Conservation (phyloP, 2,329 filamentous ascomycete genomes). For the Sclerotinia nivalis region DNA sequence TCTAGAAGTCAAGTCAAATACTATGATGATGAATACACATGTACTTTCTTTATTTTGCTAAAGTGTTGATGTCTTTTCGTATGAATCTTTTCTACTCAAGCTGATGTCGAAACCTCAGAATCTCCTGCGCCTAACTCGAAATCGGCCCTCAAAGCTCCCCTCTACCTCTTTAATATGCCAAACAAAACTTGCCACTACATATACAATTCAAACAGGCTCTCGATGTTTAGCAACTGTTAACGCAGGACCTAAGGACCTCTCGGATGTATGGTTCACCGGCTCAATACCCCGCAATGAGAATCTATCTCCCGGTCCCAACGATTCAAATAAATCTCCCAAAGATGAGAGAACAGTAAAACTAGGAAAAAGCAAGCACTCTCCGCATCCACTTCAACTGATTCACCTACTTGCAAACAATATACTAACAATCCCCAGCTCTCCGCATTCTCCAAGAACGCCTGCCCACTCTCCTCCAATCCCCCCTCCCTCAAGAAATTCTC, state of each 20-base stretch:
- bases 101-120: conserved; percentile 40
- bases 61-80: conserved; percentile 32
- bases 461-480: conserved; percentile 66
- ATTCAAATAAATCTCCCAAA: conserved; percentile 38
- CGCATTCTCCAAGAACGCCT: conserved; percentile 65
- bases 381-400: background rate
- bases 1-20: background rate
- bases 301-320: conserved; percentile 15
- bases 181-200: conserved; percentile 8
- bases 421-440: conserved; percentile 50
- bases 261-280: conserved; percentile 50
- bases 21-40: background rate
- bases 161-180: conserved; percentile 16
- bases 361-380: conserved; percentile 38
- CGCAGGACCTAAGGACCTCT: conserved; percentile 33
- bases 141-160: conserved; percentile 24
- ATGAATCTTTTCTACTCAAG: conserved; percentile 25
- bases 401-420: conserved; percentile 1
- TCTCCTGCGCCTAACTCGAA: conserved; percentile 30
- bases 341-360: conserved; percentile 61
- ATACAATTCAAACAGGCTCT: conserved; percentile 14
- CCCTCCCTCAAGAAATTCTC: conserved; percentile 72
- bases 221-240: conserved; percentile 37
- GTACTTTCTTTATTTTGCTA: background rate
- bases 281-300: conserved; percentile 35